These are phyloP conservation scores for Ogataea henricii DNA, from an alignment of 805 yeast genomes.

Conservation along the genomic window DNA sequence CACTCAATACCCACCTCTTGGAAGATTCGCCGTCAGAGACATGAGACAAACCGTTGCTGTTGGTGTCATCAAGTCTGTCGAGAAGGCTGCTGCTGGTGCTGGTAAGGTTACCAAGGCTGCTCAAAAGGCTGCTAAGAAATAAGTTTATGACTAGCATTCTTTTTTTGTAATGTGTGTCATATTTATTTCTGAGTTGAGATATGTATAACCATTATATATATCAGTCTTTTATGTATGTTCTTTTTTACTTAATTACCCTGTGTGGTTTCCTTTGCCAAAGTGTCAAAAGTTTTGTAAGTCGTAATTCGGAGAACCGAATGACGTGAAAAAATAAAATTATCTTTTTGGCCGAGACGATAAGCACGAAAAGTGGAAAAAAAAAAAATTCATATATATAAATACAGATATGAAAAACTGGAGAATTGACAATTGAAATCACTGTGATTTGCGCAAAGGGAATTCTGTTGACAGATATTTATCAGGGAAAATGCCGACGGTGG, in stretches of 20 bases:
- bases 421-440: too few relatives aligned
- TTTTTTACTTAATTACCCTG: constrained; percentile 4
- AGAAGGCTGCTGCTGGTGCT: constrained; percentile 75
- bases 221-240: constrained; percentile 10
- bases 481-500: constrained; percentile 21
- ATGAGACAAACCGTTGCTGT: constrained; percentile 99
- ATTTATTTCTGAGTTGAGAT: constrained; percentile 3
- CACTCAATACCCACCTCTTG: constrained; percentile 94
- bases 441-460: too few relatives aligned
- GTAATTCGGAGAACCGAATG: background rate
- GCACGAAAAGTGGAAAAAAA: background rate
- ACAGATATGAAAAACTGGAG: background rate
- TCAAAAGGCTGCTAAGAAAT: constrained; percentile 76
- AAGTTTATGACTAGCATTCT: constrained; percentile 33
- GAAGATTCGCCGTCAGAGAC: constrained; percentile 99
- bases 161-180: background rate
- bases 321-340: background rate
- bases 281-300: background rate
- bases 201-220: background rate
- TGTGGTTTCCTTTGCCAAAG: constrained; percentile 4
- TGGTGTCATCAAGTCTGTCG: constrained; percentile 97
- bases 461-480: background rate
- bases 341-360: background rate
- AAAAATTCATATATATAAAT: background rate
- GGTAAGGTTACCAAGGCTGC: constrained; percentile 98